phyloP scores from a whole-genome alignment of 306 rosid species.

The Heteromeles arbutifolia region DNA sequence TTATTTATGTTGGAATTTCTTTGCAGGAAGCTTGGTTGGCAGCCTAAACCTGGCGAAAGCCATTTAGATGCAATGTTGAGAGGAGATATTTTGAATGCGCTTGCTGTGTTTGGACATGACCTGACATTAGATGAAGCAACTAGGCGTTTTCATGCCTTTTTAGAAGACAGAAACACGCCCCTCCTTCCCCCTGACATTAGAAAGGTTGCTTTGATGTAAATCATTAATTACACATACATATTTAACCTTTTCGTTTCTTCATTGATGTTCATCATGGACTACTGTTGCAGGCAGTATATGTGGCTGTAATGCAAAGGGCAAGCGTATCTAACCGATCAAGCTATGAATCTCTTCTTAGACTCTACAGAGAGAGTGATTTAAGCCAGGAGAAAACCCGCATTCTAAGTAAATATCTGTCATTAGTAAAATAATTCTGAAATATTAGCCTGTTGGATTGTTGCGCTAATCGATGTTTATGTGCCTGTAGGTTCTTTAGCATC shows the following conservation, averaged over 20 bases:
- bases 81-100: constrained; percentile 84
- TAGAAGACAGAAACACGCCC: constrained; percentile 66
- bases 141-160: constrained; percentile 68
- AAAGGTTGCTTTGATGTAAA: constrained; percentile 43
- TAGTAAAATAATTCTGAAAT: background rate
- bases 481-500: constrained; percentile 36
- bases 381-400: constrained; percentile 92
- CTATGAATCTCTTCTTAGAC: constrained; percentile 68
- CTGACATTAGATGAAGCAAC: constrained; percentile 69
- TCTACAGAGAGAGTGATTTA: constrained; percentile 75
- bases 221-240: constrained; percentile 3
- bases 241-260: constrained; percentile 4
- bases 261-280: constrained; percentile 25
- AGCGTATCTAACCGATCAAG: constrained; percentile 45
- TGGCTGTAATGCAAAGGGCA: constrained; percentile 66
- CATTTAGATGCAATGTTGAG: constrained; percentile 87
- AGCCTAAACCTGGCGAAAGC: constrained; percentile 54
- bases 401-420: constrained; percentile 42
- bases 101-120: constrained; percentile 64
- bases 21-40: constrained; percentile 94
- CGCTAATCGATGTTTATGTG: background rate
- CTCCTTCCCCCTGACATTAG: constrained; percentile 90
- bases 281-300: constrained; percentile 72
- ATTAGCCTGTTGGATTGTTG: background rate
- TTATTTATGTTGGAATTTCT: constrained; percentile 2